Conservation (phyloP, 805 yeast species). For the Ogataea pignaliae region DNA sequence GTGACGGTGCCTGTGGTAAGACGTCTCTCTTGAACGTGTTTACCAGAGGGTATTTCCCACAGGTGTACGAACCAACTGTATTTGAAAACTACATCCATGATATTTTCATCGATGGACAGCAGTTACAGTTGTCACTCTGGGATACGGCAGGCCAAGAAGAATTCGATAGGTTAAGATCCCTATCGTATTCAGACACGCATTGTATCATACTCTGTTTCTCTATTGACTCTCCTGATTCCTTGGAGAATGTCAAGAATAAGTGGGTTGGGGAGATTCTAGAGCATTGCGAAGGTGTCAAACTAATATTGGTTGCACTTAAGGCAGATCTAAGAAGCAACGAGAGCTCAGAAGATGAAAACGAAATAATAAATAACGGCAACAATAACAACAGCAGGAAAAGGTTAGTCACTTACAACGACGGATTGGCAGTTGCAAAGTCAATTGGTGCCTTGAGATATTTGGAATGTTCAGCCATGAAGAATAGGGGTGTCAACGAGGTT, state of each 20-base stretch:
- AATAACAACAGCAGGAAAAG: constrained; percentile 34
- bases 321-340: constrained; percentile 83
- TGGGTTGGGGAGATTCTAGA: constrained; percentile 98
- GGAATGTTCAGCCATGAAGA: constrained; percentile 95
- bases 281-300: constrained; percentile 93
- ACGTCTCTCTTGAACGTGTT: constrained; percentile 92
- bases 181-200: constrained; percentile 93
- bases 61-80: constrained; percentile 96
- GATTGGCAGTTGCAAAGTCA: constrained; percentile 84
- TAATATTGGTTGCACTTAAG: constrained; percentile 89
- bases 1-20: constrained; percentile 99
- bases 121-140: constrained; percentile 91
- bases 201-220: constrained; percentile 95
- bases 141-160: constrained; percentile 99
- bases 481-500: constrained; percentile 98
- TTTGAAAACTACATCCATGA: constrained; percentile 97
- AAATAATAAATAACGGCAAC: constrained; percentile 12
- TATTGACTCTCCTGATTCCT: constrained; percentile 89
- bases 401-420: constrained; percentile 86
- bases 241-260: constrained; percentile 90
- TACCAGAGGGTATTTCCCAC: constrained; percentile 96
- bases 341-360: constrained; percentile 20
- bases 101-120: constrained; percentile 90
- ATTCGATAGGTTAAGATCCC: constrained; percentile 87
- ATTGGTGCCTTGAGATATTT: constrained; percentile 92